A percentile compares a stretch with the other conserved stretches of the same genome.
Conservation (phyloP, 2,329 filamentous ascomycete genomes). For the Rhytidhysteron rufulum region DNA sequence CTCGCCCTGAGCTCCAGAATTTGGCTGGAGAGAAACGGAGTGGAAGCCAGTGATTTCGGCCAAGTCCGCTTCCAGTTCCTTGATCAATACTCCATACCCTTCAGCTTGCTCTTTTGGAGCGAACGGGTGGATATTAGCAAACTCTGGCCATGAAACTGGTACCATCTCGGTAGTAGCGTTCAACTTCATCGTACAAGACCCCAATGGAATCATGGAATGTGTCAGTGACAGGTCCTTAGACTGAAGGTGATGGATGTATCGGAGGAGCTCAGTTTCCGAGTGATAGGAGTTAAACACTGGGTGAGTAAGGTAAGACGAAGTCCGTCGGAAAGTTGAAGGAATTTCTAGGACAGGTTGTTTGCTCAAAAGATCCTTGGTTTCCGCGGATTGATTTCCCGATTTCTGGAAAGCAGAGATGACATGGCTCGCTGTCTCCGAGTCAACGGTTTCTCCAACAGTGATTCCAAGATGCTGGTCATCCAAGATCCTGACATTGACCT, state of each 20-base stretch:
- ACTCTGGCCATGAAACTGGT: slow-evolving; percentile 72
- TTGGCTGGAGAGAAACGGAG: slow-evolving; percentile 85
- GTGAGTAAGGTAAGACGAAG: slow-evolving; percentile 75
- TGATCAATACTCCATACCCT: slow-evolving; percentile 69
- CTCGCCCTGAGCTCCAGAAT: slow-evolving; percentile 93
- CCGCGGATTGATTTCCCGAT: slow-evolving; percentile 39
- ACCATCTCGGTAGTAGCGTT: slow-evolving; percentile 94
- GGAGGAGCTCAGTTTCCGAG: slow-evolving; percentile 88
- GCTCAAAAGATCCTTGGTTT: neutral
- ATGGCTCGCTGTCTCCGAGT: slow-evolving; percentile 52
- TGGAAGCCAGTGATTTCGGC: slow-evolving; percentile 85
- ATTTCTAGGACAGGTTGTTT: slow-evolving; percentile 30
- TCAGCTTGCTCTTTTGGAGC: slow-evolving; percentile 59
- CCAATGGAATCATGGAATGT: slow-evolving; percentile 96
- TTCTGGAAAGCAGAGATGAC: slow-evolving; percentile 54
- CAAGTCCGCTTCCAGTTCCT: slow-evolving; percentile 70
- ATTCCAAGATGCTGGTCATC: slow-evolving; percentile 63
- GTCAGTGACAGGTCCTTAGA: slow-evolving; percentile 92
- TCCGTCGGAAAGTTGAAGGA: slow-evolving; percentile 62
- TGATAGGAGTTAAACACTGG: slow-evolving; percentile 94
- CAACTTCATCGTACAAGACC: slow-evolving; percentile 98
- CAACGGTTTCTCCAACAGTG: slow-evolving; percentile 73
- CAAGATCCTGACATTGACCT: slow-evolving; percentile 62
- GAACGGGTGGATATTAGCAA: slow-evolving; percentile 79
- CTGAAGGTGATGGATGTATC: slow-evolving; percentile 89